Evolutionary conservation across 495 filamentous ascomycete species (phyloP), one percentile per base, ranked within the genome.

Genomic region (Penicillium egyptiacum): DNA sequence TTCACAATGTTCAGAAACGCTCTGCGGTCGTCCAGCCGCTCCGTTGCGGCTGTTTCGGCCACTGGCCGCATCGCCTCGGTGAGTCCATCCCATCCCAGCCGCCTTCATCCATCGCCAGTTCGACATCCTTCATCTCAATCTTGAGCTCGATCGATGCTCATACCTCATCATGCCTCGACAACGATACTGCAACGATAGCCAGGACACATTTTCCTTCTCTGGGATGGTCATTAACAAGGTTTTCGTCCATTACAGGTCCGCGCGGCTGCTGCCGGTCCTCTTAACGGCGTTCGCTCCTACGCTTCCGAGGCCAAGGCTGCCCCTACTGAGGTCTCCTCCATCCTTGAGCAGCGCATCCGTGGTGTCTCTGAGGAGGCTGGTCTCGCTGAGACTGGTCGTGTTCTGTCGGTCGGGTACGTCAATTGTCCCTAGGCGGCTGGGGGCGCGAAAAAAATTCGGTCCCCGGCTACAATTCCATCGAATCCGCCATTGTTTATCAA

Each of bases 391-490:
- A 98, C 94, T 63, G 94, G 94, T 73, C 92, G 94, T 80, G 94
- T 98, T 73, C 85, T 98, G 69, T 98, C 94, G 65, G 92, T 98
- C 76, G 94, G 94, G 94, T 98, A 95, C 72, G 93, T 88, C 58
- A 57, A 59, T 56, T 42, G 40, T 48, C 61, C 48, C 53, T 30
- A 19, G 55, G 58, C 57, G 57, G 53, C 47, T 59, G 57, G 65
- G 62, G 62, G 45, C 50, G 55, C 45, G 57, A 44, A 56, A 74
- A 76, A 76, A 75, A 63, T 77, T 71, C 60, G 68, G 54, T 69
- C 50, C 48, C 28, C 68, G 62, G 59, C 65, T 58, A 52, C 65
- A 53, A 68, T 53, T 44, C 63, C 63, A 56, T 69, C 68, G 56
- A 71, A 70, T 52, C 30, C 64, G 61, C 61, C 59, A 60, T 45